These are phyloP conservation scores for Candida boidinii DNA, from an alignment of 805 yeast species.

Conservation along the genomic window DNA sequence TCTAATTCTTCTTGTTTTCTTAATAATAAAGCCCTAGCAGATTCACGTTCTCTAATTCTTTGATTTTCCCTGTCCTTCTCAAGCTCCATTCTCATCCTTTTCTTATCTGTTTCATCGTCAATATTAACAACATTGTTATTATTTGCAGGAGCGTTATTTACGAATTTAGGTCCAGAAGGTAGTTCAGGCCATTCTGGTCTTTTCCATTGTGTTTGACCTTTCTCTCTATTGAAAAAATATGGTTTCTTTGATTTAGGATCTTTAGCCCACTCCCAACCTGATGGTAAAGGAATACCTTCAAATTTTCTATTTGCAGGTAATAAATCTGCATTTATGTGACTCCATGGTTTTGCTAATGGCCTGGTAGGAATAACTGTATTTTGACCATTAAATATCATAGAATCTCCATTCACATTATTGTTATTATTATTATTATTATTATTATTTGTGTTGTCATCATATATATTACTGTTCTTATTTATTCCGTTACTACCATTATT, in stretches of 20 bases:
- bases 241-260: slow-evolving; percentile 34
- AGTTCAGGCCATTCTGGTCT: slow-evolving; percentile 29
- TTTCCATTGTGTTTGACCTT: slow-evolving; percentile 50
- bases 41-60: slow-evolving; percentile 16
- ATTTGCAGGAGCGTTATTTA: not conserved
- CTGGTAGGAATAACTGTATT: too few species aligned
- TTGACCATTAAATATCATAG: too few species aligned
- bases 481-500: not conserved
- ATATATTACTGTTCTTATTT: not conserved
- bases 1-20: too few species aligned
- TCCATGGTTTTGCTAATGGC: slow-evolving; percentile 11
- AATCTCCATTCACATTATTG: too few species aligned
- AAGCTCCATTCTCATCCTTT: slow-evolving; percentile 15
- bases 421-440: not conserved
- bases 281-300: slow-evolving; percentile 37
- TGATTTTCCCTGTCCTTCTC: slow-evolving; percentile 28
- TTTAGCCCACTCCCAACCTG: slow-evolving; percentile 57
- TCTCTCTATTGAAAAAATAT: slow-evolving; percentile 48
- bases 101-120: slow-evolving; percentile 16
- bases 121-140: not conserved
- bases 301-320: slow-evolving; percentile 12
- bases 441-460: too few species aligned
- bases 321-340: slow-evolving; percentile 6
- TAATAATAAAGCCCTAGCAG: not conserved
- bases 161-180: slow-evolving; percentile 11